phyloP scores from a whole-genome alignment of 2,329 filamentous ascomycete species.

The Nectriaceae sp. region DNA sequence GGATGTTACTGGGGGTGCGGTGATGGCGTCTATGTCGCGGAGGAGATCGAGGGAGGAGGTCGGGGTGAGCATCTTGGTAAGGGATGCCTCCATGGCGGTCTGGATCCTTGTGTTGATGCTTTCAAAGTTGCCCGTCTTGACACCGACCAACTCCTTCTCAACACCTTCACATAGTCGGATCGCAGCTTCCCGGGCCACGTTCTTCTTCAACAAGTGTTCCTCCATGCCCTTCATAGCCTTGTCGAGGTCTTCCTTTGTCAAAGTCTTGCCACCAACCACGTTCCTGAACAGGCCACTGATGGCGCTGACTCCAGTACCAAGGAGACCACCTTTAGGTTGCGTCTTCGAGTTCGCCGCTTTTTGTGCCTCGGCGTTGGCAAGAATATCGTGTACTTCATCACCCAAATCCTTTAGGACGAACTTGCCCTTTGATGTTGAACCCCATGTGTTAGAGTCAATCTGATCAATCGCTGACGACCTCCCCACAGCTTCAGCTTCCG shows the following conservation, averaged over 20 bases:
- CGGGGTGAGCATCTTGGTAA: constrained; percentile 94
- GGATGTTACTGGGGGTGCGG: constrained; percentile 64
- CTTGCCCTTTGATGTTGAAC: constrained; percentile 82
- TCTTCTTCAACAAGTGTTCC: constrained; percentile 91
- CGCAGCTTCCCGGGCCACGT: constrained; percentile 92
- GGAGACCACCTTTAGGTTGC: constrained; percentile 61
- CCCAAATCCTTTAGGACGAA: constrained; percentile 93
- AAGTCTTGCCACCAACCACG: constrained; percentile 88
- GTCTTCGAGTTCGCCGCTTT: constrained; percentile 50
- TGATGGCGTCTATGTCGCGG: constrained; percentile 84
- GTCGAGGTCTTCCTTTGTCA: constrained; percentile 85
- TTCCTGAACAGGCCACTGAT: constrained; percentile 91
- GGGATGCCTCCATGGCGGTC: constrained; percentile 85
- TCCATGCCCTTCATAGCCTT: constrained; percentile 97
- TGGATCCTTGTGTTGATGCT: constrained; percentile 82
- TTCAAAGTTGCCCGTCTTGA: constrained; percentile 91
- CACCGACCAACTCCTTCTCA: constrained; percentile 83
- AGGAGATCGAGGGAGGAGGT: constrained; percentile 93
- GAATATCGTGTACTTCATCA: constrained; percentile 88
- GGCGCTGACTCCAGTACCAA: constrained; percentile 78
- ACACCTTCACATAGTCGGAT: constrained; percentile 89
- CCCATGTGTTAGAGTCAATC: constrained; percentile 81
- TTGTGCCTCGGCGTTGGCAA: constrained; percentile 74
- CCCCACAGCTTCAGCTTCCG: constrained; percentile 50
- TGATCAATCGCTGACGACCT: constrained; percentile 67